Percentiles rank a stretch among this genome's conserved stretches.
phyloP scores from a whole-genome alignment of 306 rosid species.

The Cucurbita moschata region DNA sequence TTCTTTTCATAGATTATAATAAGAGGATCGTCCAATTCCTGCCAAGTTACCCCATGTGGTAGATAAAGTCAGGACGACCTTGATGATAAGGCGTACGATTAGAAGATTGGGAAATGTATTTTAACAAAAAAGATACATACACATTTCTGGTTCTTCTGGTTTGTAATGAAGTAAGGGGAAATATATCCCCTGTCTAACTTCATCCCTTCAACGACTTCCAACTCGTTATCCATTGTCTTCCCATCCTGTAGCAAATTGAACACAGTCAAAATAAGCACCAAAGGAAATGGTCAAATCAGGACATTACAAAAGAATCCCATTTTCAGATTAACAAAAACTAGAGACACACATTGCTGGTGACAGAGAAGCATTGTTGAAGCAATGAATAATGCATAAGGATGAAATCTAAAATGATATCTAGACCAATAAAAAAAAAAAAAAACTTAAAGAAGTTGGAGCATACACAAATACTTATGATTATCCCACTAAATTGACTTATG shows the following conservation, averaged over 20 bases:
- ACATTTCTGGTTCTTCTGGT: conserved; percentile 89
- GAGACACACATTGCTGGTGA: too few species aligned
- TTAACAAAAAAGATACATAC: conserved; percentile 29
- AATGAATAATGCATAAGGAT: too few species aligned
- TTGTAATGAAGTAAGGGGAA: conserved; percentile 84
- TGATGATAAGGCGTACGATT: neutral
- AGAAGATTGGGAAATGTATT: neutral
- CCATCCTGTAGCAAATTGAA: conserved; percentile 64
- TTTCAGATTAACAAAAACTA: neutral
- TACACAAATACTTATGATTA: too few species aligned
- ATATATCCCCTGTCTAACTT: conserved; percentile 93
- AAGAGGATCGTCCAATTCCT: conserved; percentile 94
- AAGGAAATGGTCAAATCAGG: neutral
- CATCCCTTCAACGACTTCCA: conserved; percentile 99
- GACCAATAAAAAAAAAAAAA: too few species aligned
- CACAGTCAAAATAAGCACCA: neutral
- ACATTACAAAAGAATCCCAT: neutral
- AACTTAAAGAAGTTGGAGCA: too few species aligned
- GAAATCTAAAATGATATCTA: too few species aligned
- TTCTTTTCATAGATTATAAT: conserved; percentile 90
- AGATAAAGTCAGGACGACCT: neutral
- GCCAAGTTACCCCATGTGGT: neutral
- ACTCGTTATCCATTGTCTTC: conserved; percentile 68
- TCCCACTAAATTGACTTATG: too few species aligned
- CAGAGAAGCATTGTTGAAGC: too few species aligned